Evolutionary conservation across 169 alveolate genomes (phyloP).

Genomic region (Perkinsus marinus): DNA sequence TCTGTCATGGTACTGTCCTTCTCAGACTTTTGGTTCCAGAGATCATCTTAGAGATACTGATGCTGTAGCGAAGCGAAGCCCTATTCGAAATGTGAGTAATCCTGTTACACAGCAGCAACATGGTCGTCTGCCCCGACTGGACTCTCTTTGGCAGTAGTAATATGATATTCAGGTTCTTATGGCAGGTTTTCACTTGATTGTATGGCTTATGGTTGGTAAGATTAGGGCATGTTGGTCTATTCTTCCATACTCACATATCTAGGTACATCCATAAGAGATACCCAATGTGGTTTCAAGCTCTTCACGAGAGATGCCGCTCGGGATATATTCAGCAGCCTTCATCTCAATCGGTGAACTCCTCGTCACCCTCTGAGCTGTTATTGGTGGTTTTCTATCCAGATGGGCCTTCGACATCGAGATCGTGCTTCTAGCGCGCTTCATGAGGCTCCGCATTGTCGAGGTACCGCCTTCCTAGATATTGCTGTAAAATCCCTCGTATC

Average conservation of each 20-base stretch:
- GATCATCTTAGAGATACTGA: not conserved
- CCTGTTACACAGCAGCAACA: no score
- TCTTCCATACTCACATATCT: not conserved
- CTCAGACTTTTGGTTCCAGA: not conserved
- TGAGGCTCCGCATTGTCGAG: not conserved
- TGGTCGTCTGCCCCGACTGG: not conserved
- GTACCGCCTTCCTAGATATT: not conserved
- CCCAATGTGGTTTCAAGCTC: constrained; percentile 73
- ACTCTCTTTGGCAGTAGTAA: not conserved
- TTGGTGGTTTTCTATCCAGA: no score
- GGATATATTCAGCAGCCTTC: constrained; percentile 43
- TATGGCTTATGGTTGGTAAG: constrained; percentile 17
- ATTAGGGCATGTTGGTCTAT: not conserved
- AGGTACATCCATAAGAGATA: constrained; percentile 39
- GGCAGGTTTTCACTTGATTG: constrained; percentile 6
- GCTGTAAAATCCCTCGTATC: constrained; percentile 34
- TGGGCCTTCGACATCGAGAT: constrained; percentile 80
- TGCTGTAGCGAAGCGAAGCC: constrained; percentile 32
- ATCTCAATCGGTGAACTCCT: constrained; percentile 39
- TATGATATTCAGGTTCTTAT: constrained; percentile 9
- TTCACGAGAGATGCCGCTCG: constrained; percentile 59
- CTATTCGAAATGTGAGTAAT: constrained; percentile 18
- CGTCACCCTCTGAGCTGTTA: no score
- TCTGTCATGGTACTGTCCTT: not conserved
- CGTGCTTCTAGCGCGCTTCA: constrained; percentile 38